A percentile compares a stretch with the other conserved stretches of the same genome.
These are phyloP conservation scores for Emmonsiellopsis sp. DNA, from an alignment of 2,329 filamentous ascomycete genomes.

Conservation along the genomic window DNA sequence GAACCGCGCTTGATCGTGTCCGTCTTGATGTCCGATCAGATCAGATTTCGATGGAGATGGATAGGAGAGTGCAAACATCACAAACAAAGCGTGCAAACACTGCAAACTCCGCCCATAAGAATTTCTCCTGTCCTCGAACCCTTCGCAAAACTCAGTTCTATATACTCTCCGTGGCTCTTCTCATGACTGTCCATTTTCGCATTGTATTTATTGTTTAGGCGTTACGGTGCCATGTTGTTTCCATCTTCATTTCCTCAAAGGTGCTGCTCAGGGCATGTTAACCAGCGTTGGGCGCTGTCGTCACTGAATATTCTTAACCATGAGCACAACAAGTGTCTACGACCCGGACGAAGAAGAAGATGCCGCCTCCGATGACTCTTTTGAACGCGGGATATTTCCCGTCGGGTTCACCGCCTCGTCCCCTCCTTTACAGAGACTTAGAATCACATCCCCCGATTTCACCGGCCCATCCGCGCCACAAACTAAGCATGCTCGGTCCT, in stretches of 20 bases:
- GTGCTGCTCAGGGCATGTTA: constrained; percentile 2
- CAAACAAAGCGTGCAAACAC: constrained; percentile 7
- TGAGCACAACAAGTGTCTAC: constrained; percentile 28
- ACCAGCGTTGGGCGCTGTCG: not conserved
- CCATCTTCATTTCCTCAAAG: not conserved
- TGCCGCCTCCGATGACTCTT: not conserved
- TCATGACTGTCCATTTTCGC: not conserved
- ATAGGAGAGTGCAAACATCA: constrained; percentile 29
- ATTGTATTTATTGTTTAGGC: not conserved
- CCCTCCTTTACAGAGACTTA: constrained; percentile 9
- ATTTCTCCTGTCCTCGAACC: not conserved
- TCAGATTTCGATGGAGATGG: not conserved
- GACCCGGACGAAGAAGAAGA: constrained; percentile 23
- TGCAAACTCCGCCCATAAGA: constrained; percentile 8
- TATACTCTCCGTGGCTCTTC: constrained; percentile 1
- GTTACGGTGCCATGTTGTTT: constrained; percentile 6
- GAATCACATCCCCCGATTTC: constrained; percentile 6
- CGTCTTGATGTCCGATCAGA: not conserved
- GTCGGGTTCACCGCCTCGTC: constrained; percentile 8
- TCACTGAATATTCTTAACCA: constrained; percentile 17
- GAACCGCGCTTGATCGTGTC: not conserved
- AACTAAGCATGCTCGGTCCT: not conserved
- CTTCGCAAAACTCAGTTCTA: not conserved
- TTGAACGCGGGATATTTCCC: not conserved
- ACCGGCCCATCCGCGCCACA: not conserved